Base-by-base conservation (phyloP, 2,329 filamentous ascomycete genomes). In the Colletotrichum somersetense region DNA sequence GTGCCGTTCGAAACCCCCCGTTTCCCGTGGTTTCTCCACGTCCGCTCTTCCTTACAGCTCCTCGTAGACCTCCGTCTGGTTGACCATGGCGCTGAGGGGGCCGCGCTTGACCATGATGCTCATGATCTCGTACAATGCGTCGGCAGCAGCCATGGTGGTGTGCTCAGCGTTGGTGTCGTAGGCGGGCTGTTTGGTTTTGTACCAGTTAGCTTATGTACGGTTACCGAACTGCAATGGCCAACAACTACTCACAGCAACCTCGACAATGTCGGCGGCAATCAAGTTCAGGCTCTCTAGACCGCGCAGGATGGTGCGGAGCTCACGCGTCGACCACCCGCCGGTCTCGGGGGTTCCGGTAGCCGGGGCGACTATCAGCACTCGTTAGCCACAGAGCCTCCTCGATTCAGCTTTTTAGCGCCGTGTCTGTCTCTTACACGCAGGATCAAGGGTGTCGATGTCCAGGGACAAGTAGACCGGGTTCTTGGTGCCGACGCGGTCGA, bases 361-460 rank as follows among this genome's bases (percentile, higher is more conserved):
- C 16, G 92, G 92, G 0, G 92, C 92, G 76, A 93, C 86, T 88
- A 56, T 50, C 33, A 48, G 3, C 10, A 33, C 30, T 40, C 33
- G 63, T 78, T 42, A 78, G 68, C 42, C 48, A 20, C 1, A 14
- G 1, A 14, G 6, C 5, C 4, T 30, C 16, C 16, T 52, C 5
- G 0, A 8, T 40, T 40, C 6, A 33, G 23, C 38, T 16, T 8
- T 18, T 16, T 23, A 11, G 35, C 38, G 55, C 14, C 12, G 11
- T n/a, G 4, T 30, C 30, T 30, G 30, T 38, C 12, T 46, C 71
- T 62, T 67, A 73, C 71, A 96, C 6, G 93, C 93, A 10, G 95
- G 94, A 79, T 97, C 94, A 4, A 97, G 85, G 0, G 93, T 95
- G 78, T 97, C 94, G 76, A 97, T 97, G 78, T 97, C 95, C 58